phyloP scores from a whole-genome alignment of 2,329 filamentous ascomycete genomes.

The Alternaria tenuissima region DNA sequence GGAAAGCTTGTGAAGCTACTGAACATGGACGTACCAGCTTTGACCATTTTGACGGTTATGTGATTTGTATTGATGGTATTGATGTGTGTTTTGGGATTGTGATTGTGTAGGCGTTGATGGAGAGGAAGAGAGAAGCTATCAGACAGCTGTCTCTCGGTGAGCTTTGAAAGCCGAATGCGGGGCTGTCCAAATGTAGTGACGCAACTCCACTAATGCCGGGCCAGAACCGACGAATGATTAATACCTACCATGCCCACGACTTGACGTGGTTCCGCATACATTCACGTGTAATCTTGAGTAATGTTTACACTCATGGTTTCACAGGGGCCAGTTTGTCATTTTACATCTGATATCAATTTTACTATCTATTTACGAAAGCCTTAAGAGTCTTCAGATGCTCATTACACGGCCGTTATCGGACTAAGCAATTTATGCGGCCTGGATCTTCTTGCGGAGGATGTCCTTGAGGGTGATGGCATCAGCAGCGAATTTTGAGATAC shows the following conservation, averaged over 20 bases:
- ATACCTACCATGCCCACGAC: slow-evolving; percentile 16
- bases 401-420: slow-evolving; percentile 39
- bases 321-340: not conserved
- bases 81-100: slow-evolving; percentile 20
- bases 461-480: slow-evolving; percentile 94
- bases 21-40: slow-evolving; percentile 77
- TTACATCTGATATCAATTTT: slow-evolving; percentile 27
- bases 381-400: slow-evolving; percentile 31
- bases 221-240: slow-evolving; percentile 42
- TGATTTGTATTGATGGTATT: slow-evolving; percentile 22
- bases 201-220: slow-evolving; percentile 32
- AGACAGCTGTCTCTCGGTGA: slow-evolving; percentile 14
- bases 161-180: slow-evolving; percentile 40
- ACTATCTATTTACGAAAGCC: slow-evolving; percentile 25
- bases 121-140: slow-evolving; percentile 7
- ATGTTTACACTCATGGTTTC: not conserved
- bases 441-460: slow-evolving; percentile 87
- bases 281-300: not conserved
- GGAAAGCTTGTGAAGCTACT: slow-evolving; percentile 29
- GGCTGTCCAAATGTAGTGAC: slow-evolving; percentile 39
- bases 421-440: slow-evolving; percentile 40
- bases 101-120: slow-evolving; percentile 20
- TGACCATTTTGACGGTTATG: slow-evolving; percentile 87
- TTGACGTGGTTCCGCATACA: not conserved
- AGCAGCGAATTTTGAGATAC: slow-evolving; percentile 99